Evolutionary conservation across 2,329 filamentous ascomycete genomes (phyloP), one percentile per base, ranked within the genome.

Genomic region (Aspergillus costaricaensis): DNA sequence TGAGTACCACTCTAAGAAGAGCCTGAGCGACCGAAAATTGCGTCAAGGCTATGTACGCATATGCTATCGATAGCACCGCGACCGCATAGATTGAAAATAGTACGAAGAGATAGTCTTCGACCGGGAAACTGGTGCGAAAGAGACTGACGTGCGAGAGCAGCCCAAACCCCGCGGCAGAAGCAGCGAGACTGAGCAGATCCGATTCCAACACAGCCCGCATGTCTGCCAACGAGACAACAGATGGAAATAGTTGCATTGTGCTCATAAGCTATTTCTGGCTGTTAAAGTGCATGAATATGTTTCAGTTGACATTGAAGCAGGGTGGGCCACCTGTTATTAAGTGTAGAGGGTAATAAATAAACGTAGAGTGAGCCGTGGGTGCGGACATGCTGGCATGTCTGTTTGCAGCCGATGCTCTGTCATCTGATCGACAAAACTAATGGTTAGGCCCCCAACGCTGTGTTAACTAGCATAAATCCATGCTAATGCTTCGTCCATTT

Each of bases 41-140:
- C n/a, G 23, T 54, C 9, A 25, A 19, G 4, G 19, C 5, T 5
- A 54, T 12, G 39, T 51, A 52, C 4, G 47, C 53, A 4, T 17
- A 17, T 25, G 38, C 2, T 23, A 32, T 44, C 1, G 38, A 30
- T n/a, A 32, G 15, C 0, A 56, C 36, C 1, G 44, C n/a, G 14
- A 41, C 36, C 5, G 39, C 9, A 21, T 55, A 60, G 14, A 58
- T 41, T 9, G n/a, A 6, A 14, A 57, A 41, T 12, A 57, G 21
- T 0, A n/a, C 15, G 21, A 59, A 55, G n/a, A 62, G 41, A 44
- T 62, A 50, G 12, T 58, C 48, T 51, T 62, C 62, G 17, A 54
- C 54, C 12, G 59, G 59, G 14, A 64, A 58, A 32, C 7, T 48
- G 12, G 55, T 55, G 23, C 57, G 53, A 38, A 62, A 62, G 17